A percentile compares a stretch with the other conserved stretches of the same genome.
phyloP scores from a whole-genome alignment of 768 basidiomycete species.

The Xerocomellus chrysenteron region DNA sequence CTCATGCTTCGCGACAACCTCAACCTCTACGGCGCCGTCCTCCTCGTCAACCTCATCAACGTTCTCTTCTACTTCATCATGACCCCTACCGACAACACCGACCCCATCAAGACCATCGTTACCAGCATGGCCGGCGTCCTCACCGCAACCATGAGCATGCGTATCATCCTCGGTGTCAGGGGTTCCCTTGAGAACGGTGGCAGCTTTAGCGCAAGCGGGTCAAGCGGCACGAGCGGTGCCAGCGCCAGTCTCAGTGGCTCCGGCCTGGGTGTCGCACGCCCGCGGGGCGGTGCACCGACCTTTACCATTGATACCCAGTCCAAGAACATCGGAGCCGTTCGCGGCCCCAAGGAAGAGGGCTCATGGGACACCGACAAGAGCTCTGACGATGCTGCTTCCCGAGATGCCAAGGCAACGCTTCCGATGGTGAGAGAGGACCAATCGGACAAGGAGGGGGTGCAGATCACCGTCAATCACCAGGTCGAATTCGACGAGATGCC shows the following conservation, averaged over 20 bases:
- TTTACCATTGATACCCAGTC: constrained; percentile 50
- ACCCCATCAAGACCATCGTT: constrained; percentile 80
- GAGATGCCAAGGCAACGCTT: constrained; percentile 35
- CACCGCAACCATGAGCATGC: constrained; percentile 85
- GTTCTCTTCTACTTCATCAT: constrained; percentile 87
- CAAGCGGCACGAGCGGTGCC: constrained; percentile 45
- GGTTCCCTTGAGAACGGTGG: constrained; percentile 75
- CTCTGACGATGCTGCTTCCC: constrained; percentile 39
- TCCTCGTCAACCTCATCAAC: constrained; percentile 79
- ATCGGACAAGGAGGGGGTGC: constrained; percentile 43
- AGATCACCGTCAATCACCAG: constrained; percentile 57
- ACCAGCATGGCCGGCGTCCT: constrained; percentile 86
- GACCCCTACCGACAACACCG: constrained; percentile 54
- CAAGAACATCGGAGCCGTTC: constrained; percentile 48
- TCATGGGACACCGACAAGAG: constrained; percentile 37
- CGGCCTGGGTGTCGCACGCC: constrained; percentile 26
- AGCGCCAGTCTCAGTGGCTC: constrained; percentile 38
- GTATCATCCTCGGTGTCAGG: constrained; percentile 80
- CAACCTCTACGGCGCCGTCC: constrained; percentile 81
- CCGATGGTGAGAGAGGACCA: constrained; percentile 35
- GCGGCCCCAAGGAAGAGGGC: constrained; percentile 39
- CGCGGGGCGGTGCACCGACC: constrained; percentile 22
- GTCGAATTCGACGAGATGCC: constrained; percentile 46
- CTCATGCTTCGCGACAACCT: constrained; percentile 89
- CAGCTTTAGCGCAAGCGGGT: constrained; percentile 57